phyloP scores from a whole-genome alignment of 2,329 filamentous ascomycete species.

The Trichophyton mentagrophytes region DNA sequence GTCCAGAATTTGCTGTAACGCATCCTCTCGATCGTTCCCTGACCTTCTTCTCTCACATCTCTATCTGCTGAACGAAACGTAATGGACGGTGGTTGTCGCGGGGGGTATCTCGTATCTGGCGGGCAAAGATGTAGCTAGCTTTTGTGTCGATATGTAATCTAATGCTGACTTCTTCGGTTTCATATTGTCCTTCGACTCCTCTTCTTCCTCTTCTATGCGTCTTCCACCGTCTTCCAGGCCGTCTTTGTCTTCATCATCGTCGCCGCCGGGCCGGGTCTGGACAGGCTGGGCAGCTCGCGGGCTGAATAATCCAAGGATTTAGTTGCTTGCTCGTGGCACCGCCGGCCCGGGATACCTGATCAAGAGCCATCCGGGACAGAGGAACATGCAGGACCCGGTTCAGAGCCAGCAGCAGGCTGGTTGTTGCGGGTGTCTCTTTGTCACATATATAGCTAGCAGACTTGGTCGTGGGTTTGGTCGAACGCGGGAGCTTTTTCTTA shows the following conservation, averaged over 20 bases:
- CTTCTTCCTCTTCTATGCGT: neutral
- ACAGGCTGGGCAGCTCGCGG: neutral
- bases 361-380: neutral
- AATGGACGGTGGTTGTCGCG: constrained; percentile 54
- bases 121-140: constrained; percentile 50
- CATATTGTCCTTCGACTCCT: neutral
- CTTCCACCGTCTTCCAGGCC: neutral
- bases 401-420: too few species aligned
- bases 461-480: too few species aligned
- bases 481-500: too few species aligned
- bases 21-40: neutral
- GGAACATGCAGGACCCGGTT: too few species aligned
- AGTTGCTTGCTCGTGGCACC: neutral
- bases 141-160: constrained; percentile 21
- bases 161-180: neutral
- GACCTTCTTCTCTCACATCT: neutral
- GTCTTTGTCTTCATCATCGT: neutral
- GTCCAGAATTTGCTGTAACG: constrained; percentile 4
- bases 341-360: neutral
- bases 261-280: neutral
- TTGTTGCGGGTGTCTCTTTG: too few species aligned
- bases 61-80: neutral
- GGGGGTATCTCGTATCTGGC: constrained; percentile 42
- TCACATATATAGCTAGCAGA: too few species aligned
- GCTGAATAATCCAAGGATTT: neutral